Percentiles rank a stretch among this genome's conserved stretches.
Conservation (phyloP, 305 asterid species). For the Fraxinus latifolia region DNA sequence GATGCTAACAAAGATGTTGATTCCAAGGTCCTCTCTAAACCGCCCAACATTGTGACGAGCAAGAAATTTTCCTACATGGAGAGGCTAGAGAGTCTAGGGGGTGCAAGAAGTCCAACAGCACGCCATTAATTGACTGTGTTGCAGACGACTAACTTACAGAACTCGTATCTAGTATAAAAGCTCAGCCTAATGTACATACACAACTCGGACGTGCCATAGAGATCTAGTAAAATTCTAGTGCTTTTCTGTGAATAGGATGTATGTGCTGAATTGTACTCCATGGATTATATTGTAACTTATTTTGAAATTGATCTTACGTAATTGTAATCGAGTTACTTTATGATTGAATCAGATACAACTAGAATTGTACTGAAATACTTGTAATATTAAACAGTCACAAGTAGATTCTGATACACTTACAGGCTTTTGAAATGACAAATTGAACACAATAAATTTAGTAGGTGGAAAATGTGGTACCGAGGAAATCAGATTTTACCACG, state of each 20-base stretch:
- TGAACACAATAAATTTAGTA: conserved; percentile 22
- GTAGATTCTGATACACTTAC: conserved; percentile 49
- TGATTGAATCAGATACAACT: background rate
- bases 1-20: conserved; percentile 35
- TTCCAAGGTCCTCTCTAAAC: conserved; percentile 30
- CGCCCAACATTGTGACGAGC: conserved; percentile 33
- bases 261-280: conserved; percentile 14
- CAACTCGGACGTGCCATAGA: conserved; percentile 12
- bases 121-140: conserved; percentile 39
- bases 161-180: conserved; percentile 6
- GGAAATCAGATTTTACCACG: conserved; percentile 68
- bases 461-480: background rate
- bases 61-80: conserved; percentile 55
- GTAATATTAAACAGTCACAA: conserved; percentile 30
- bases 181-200: conserved; percentile 22
- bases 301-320: conserved; percentile 1
- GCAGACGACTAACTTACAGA: conserved; percentile 5
- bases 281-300: background rate
- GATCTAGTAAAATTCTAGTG: conserved; percentile 11
- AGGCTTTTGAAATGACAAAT: conserved; percentile 41
- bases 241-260: conserved; percentile 28
- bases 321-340: conserved; percentile 1
- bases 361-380: conserved; percentile 29
- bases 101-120: conserved; percentile 59
- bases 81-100: conserved; percentile 50